Percentiles rank a stretch among this genome's conserved stretches.
Evolutionary conservation across 2,329 filamentous ascomycete species (phyloP).

Genomic region (Cadophora gregata): DNA sequence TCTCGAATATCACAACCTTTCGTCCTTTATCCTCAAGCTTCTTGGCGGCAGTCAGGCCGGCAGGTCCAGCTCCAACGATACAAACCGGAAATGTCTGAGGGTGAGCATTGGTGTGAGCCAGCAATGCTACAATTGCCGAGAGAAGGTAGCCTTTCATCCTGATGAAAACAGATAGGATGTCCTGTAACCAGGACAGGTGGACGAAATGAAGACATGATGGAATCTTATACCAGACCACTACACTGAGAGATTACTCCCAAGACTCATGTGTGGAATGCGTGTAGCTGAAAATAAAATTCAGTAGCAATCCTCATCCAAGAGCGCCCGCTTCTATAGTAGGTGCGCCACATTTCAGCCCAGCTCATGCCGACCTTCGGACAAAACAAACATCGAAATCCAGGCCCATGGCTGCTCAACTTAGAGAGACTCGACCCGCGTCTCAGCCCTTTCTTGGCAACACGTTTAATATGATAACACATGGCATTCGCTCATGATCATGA

Average conservation of each 20-base stretch:
- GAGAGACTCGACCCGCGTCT: neutral
- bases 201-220: neutral
- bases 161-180: neutral
- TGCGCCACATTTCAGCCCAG: slow-evolving; percentile 4
- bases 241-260: neutral
- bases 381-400: neutral
- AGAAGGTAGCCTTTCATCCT: neutral
- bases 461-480: neutral
- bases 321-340: neutral
- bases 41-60: slow-evolving; percentile 19
- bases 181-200: neutral
- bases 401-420: neutral
- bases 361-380: neutral
- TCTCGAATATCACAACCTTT: slow-evolving; percentile 17
- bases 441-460: slow-evolving; percentile 10
- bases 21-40: slow-evolving; percentile 17
- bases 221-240: neutral
- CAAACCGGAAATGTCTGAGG: slow-evolving; percentile 15
- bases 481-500: neutral
- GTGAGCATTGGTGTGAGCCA: neutral
- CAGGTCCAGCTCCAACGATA: slow-evolving; percentile 22
- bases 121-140: neutral
- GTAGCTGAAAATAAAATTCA: slow-evolving; percentile 4
- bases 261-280: neutral
- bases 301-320: neutral